Evolutionary conservation across 495 filamentous ascomycete species (phyloP).

Genomic region (Daldinia bambusicola): DNA sequence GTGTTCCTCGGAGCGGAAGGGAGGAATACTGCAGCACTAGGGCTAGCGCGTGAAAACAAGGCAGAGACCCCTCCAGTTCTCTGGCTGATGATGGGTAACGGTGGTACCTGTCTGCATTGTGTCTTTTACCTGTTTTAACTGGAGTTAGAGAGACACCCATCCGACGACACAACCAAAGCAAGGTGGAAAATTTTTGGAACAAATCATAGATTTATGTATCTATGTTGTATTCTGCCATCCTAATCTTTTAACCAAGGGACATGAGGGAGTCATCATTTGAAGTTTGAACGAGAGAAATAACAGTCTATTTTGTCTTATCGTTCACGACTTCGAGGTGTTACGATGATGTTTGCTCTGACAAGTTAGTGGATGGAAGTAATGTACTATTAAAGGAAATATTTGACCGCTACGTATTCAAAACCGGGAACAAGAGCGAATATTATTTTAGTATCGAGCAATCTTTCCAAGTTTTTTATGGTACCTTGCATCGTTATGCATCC

Average conservation of each 20-base stretch:
- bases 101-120: constrained; percentile 17
- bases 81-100: background rate
- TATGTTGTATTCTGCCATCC: constrained; percentile 30
- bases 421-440: constrained; percentile 37
- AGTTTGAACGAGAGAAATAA: constrained; percentile 41
- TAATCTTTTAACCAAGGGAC: constrained; percentile 33
- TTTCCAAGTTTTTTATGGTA: too few species aligned
- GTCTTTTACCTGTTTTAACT: constrained; percentile 41
- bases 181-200: constrained; percentile 40
- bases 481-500: too few species aligned
- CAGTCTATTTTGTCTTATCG: constrained; percentile 45
- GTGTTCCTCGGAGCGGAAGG: constrained; percentile 10
- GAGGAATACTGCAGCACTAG: constrained; percentile 16
- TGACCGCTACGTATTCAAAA: constrained; percentile 40
- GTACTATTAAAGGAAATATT: constrained; percentile 43
- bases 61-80: constrained; percentile 4
- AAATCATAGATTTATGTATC: constrained; percentile 50
- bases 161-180: constrained; percentile 32
- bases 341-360: constrained; percentile 35
- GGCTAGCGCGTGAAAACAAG: constrained; percentile 14
- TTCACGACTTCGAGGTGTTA: constrained; percentile 39
- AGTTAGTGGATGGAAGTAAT: constrained; percentile 37
- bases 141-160: constrained; percentile 22
- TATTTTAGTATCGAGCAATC: constrained; percentile 26
- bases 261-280: constrained; percentile 36